phyloP scores from a whole-genome alignment of 2,329 filamentous ascomycete species.

The Coniochaeta sp. region DNA sequence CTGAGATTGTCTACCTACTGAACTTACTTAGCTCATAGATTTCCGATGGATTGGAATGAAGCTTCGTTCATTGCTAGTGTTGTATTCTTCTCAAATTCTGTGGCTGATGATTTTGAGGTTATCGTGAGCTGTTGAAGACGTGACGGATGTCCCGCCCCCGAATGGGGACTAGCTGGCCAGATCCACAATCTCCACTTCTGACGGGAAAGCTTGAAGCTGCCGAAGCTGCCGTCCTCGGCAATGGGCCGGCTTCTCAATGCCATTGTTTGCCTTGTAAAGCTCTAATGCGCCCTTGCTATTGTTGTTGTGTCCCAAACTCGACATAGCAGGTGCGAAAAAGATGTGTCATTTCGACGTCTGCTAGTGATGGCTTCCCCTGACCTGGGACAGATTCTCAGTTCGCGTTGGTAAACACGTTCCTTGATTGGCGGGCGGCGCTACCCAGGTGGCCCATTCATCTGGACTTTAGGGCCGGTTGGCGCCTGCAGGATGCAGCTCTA shows the following conservation, averaged over 20 bases:
- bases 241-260: neutral
- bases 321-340: too few relatives aligned
- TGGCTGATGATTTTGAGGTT: too few relatives aligned
- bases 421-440: neutral
- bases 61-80: neutral
- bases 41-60: neutral
- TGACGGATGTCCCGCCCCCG: too few relatives aligned
- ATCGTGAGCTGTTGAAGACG: too few relatives aligned
- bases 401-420: neutral
- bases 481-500: neutral
- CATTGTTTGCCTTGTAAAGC: neutral
- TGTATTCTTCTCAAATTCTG: too few relatives aligned
- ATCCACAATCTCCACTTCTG: neutral
- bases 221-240: neutral
- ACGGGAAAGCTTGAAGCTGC: neutral
- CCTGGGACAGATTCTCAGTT: neutral
- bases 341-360: neutral
- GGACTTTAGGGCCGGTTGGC: neutral
- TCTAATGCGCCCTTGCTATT: too few relatives aligned
- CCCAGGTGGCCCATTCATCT: neutral
- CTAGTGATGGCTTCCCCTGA: neutral
- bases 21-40: neutral
- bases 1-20: neutral
- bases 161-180: too few relatives aligned
- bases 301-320: too few relatives aligned